Evolutionary conservation across 129 eudicot genomes (phyloP).

Genomic region (Flaveria linearis): DNA sequence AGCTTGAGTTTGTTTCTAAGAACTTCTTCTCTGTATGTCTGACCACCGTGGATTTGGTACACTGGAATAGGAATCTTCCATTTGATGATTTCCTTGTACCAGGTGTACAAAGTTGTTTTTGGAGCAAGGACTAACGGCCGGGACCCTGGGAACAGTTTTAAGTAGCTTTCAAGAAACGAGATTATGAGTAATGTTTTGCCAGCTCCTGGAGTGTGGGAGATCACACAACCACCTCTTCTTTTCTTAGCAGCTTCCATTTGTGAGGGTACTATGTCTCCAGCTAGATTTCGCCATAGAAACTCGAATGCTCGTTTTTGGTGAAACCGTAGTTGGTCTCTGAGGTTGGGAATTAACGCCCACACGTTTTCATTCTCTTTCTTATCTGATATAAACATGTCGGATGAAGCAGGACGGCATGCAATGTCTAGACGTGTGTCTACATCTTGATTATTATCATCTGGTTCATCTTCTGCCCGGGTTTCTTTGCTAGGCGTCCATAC

Average conservation of each 20-base stretch:
- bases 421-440: slow-evolving; percentile 52
- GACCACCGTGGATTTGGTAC: slow-evolving; percentile 98
- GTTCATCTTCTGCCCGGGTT: slow-evolving; percentile 46
- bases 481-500: slow-evolving; percentile 54
- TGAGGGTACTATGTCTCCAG: slow-evolving; percentile 75
- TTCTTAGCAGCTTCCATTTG: slow-evolving; percentile 65
- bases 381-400: slow-evolving; percentile 49
- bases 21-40: slow-evolving; percentile 85
- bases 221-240: slow-evolving; percentile 89
- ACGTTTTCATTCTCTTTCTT: slow-evolving; percentile 61
- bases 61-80: slow-evolving; percentile 95
- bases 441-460: slow-evolving; percentile 44
- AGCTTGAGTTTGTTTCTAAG: slow-evolving; percentile 60
- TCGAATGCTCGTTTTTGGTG: slow-evolving; percentile 93
- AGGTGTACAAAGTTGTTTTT: slow-evolving; percentile 90
- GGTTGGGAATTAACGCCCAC: slow-evolving; percentile 93
- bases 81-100: slow-evolving; percentile 97
- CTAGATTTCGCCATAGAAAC: slow-evolving; percentile 93
- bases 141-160: slow-evolving; percentile 86
- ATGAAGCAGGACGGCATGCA: slow-evolving; percentile 56
- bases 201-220: slow-evolving; percentile 98
- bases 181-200: slow-evolving; percentile 92
- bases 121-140: slow-evolving; percentile 97
- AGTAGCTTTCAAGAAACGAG: slow-evolving; percentile 87
- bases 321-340: slow-evolving; percentile 62